Evolutionary conservation across 768 basidiomycete species (phyloP).

Genomic region (Tremella fuciformis): DNA sequence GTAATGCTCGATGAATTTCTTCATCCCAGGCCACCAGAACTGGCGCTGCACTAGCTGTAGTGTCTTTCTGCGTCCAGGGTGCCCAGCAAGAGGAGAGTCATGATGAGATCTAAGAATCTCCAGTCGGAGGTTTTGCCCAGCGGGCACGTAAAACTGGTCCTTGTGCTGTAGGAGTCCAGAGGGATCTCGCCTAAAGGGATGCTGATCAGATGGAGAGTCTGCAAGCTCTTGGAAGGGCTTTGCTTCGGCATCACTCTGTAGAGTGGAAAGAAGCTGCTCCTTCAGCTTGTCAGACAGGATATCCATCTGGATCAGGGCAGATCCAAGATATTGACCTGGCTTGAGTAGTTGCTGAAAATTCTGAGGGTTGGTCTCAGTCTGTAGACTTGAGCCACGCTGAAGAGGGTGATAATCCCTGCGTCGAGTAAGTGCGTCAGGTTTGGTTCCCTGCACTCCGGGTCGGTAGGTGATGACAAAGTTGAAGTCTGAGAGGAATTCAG

Average conservation of each 20-base stretch:
- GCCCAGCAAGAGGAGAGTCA: slow-evolving; percentile 44
- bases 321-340: background rate
- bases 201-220: background rate
- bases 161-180: slow-evolving; percentile 4
- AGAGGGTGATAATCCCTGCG: slow-evolving; percentile 14
- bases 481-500: slow-evolving; percentile 18
- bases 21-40: slow-evolving; percentile 51
- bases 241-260: too few species aligned
- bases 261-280: too few species aligned
- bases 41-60: slow-evolving; percentile 48
- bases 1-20: slow-evolving; percentile 43
- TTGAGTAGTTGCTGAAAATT: background rate
- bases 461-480: slow-evolving; percentile 22
- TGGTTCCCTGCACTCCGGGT: slow-evolving; percentile 14
- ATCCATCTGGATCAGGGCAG: too few species aligned
- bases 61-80: slow-evolving; percentile 54
- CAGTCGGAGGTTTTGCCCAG: slow-evolving; percentile 3
- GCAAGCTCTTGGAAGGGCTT: background rate
- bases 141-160: slow-evolving; percentile 2
- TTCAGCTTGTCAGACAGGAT: too few species aligned
- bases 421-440: slow-evolving; percentile 23
- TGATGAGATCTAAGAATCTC: background rate
- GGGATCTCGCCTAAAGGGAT: background rate
- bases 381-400: background rate
- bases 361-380: background rate